Base-by-base conservation (phyloP, 768 basidiomycete genomes). In the Gloeophyllum trabeum region DNA sequence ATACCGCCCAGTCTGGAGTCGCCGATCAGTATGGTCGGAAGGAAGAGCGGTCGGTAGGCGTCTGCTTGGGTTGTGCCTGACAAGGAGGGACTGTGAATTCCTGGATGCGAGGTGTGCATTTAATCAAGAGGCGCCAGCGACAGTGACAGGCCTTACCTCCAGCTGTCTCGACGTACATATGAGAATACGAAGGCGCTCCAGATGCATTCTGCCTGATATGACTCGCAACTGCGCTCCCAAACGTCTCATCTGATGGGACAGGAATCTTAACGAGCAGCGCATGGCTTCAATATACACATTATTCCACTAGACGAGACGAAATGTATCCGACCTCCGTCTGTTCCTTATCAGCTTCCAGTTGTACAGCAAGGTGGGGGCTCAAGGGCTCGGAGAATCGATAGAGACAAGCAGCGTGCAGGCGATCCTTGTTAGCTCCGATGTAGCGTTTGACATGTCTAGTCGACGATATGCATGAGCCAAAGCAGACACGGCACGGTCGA, bases 1-100 rank as follows among this genome's bases (percentile, higher is more conserved):
- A 98, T 98, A 1, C 94, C 94, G 19, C 94, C 94, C 4, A 99
- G 81, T 36, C 78, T 80, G 0, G 87, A 76, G 46, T 96, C 89
- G 1, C 87, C 93, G 26, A 98, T 66, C 4, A 99, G 73, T 45
- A 98, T 62, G 0, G 84, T 85, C 1, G 94, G 94, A 4, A 96
- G 73, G 47, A 85, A 84, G 16, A 98, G 70, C 0, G 90, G 81
- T 4, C 94, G 75, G 54, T 92, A 94, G 23, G 74, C 73, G 40
- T 94, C 90, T 16, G 79, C 69, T 57, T 99, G 94, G 5, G 86
- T 79, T 7, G 79, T 75, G 22, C 91, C 80, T 13, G 83, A 81
- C 4, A 89, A 63, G 2, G 84, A 78, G 1, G 94, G 94, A 50
- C 89, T 93, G 52, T 96, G 93, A 7, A 94, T 85, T 28, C 93